phyloP scores from a whole-genome alignment of 1,139 yeast genomes.

The Diutina neorugosa region DNA sequence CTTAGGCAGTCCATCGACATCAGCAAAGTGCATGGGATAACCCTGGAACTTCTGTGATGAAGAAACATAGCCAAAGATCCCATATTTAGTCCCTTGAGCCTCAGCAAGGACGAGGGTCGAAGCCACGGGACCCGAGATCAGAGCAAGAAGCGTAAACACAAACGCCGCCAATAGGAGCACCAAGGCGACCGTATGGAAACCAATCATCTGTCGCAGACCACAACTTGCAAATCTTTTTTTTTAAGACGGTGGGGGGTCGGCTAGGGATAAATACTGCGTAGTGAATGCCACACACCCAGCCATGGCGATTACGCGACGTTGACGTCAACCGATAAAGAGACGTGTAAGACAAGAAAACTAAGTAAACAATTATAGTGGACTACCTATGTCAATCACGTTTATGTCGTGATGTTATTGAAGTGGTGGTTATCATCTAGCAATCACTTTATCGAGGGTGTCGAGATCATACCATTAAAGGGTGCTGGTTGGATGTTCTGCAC shows the following conservation, averaged over 20 bases:
- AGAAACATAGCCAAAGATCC: conserved; percentile 10
- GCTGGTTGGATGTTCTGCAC: neutral
- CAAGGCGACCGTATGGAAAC: conserved; percentile 19
- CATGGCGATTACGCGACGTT: neutral
- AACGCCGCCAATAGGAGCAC: conserved; percentile 20
- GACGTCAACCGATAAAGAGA: too few species aligned
- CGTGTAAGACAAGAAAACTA: too few species aligned
- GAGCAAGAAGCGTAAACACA: conserved; percentile 39
- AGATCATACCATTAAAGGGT: too few species aligned
- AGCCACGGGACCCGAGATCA: conserved; percentile 38
- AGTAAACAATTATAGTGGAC: too few species aligned
- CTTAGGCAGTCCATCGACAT: conserved; percentile 2
- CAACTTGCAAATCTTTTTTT: neutral
- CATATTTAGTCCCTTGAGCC: conserved; percentile 9
- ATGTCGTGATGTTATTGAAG: too few species aligned
- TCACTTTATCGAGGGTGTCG: too few species aligned
- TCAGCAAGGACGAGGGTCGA: conserved; percentile 21
- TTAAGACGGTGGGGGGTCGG: too few species aligned
- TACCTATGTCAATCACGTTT: too few species aligned
- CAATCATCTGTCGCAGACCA: neutral
- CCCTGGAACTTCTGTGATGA: conserved; percentile 14
- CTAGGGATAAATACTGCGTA: neutral
- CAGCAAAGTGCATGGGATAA: conserved; percentile 19
- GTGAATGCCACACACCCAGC: neutral
- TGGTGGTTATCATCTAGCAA: too few species aligned